Evolutionary conservation across 331 rosid genomes (phyloP), one percentile per base, ranked within the genome.

Genomic region (Pyracantha coccinea): DNA sequence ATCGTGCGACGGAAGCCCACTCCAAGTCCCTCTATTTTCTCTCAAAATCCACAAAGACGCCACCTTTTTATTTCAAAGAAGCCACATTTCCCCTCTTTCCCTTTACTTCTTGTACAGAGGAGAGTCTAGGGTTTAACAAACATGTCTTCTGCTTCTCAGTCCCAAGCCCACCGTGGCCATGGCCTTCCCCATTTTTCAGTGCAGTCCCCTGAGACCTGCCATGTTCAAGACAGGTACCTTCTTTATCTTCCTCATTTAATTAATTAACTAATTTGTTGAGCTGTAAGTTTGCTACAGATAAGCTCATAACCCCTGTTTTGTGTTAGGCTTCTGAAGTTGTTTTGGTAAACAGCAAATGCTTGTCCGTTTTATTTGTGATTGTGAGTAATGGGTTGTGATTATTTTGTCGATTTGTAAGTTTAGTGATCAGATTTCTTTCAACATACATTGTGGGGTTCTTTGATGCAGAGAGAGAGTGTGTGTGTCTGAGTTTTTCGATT

Each of bases 1-100:
- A 19, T 58, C 76, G 76, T 72, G 76, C 75, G 2, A 5, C 58
- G 27, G 35, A 71, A 33, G 54, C 75, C 75, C 66, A 45, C 14
- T 8, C 21, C 6, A 12, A 8, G 4, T 66, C 52, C 14, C 19
- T 7, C 24, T 8, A 20, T 29, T 0, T 1, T 69, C 47, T 19
- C 29, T 47, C 19, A 15, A 62, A 62, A 28, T 15, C 44, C 68
- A 16, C 68, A 62, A 62, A 27, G 16, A 28, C 32, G 13, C 38
- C 13, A 7, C 38, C 38, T 15, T 28, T 28, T 6, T 16, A 27
- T 6, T 55, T 33, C 27, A 72, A 14, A 23, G 57, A 44, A 38
- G 23, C 76, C 14, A 17, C 57, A 35, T 58, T 58, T 72, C 76
- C 41, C 57, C 55, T 23, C 68, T 35, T 33, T 55, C 54, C 20